Percentiles rank a stretch among this genome's conserved stretches.
These are phyloP conservation scores for Microcera coccophila DNA, from an alignment of 2,329 filamentous ascomycete species.

Conservation along the genomic window DNA sequence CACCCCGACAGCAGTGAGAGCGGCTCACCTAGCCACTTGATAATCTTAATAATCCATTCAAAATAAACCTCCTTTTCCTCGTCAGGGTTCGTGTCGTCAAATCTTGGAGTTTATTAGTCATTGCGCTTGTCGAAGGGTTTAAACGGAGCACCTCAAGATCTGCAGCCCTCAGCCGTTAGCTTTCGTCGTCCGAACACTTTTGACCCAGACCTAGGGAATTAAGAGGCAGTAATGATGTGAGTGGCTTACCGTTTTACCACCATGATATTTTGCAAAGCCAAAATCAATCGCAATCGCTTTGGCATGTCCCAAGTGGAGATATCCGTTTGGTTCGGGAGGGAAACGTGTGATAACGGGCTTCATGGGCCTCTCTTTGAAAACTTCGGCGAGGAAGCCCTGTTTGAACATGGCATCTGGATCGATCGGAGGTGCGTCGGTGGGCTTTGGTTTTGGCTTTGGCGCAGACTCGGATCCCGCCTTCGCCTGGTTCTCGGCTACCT, in stretches of 20 bases:
- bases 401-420: slow-evolving; percentile 72
- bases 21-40: slow-evolving; percentile 61
- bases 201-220: not conserved
- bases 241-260: slow-evolving; percentile 54
- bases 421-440: slow-evolving; percentile 38
- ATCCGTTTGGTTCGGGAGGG: slow-evolving; percentile 88
- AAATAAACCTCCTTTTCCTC: slow-evolving; percentile 90
- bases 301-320: slow-evolving; percentile 86
- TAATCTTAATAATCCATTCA: slow-evolving; percentile 80
- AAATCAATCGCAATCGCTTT: slow-evolving; percentile 98
- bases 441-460: slow-evolving; percentile 44
- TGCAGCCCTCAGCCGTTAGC: slow-evolving; percentile 21
- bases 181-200: not conserved
- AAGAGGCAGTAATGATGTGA: no score
- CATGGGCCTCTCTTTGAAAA: slow-evolving; percentile 64
- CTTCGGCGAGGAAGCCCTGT: slow-evolving; percentile 68
- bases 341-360: slow-evolving; percentile 67
- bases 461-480: slow-evolving; percentile 24
- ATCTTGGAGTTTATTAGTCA: slow-evolving; percentile 45
- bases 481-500: slow-evolving; percentile 30
- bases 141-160: slow-evolving; percentile 30
- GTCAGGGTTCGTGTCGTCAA: slow-evolving; percentile 94
- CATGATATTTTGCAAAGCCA: slow-evolving; percentile 82
- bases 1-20: not conserved
- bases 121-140: not conserved